Evolutionary conservation across 306 rosid species (phyloP).

Genomic region (Benincasa hispida): DNA sequence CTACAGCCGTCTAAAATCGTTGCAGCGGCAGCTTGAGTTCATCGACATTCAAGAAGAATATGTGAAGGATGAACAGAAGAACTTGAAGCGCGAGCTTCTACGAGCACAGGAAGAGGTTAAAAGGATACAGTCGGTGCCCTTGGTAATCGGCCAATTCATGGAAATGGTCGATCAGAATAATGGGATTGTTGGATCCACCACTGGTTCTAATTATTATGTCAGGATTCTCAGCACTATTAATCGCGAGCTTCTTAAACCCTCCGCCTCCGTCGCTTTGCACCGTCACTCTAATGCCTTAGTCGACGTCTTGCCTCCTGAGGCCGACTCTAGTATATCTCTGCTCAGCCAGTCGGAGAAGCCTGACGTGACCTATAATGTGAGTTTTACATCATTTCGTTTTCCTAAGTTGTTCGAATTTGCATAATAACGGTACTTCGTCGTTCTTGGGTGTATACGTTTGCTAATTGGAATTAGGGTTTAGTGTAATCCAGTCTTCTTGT

Average conservation of each 20-base stretch:
- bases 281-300: slow-evolving; percentile 97
- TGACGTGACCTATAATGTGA: slow-evolving; percentile 81
- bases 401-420: not conserved
- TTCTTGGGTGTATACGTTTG: not conserved
- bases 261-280: slow-evolving; percentile 90
- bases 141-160: slow-evolving; percentile 95
- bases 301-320: slow-evolving; percentile 95
- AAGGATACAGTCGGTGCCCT: slow-evolving; percentile 93
- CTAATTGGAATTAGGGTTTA: not conserved
- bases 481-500: not conserved
- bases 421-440: not conserved
- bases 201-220: slow-evolving; percentile 92
- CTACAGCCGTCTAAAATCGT: slow-evolving; percentile 63
- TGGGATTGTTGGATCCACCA: slow-evolving; percentile 96
- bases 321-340: slow-evolving; percentile 90
- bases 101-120: slow-evolving; percentile 97
- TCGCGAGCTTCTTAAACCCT: slow-evolving; percentile 83
- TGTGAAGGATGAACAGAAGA: slow-evolving; percentile 89
- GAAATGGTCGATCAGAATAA: slow-evolving; percentile 96
- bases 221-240: slow-evolving; percentile 89
- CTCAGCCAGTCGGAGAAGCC: slow-evolving; percentile 99
- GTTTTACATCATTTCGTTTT: not conserved
- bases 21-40: slow-evolving; percentile 79
- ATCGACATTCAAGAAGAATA: slow-evolving; percentile 91
- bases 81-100: slow-evolving; percentile 86